Evolutionary conservation across 2,329 filamentous ascomycete genomes (phyloP).

Genomic region (Purpureocillium takamizusanense): DNA sequence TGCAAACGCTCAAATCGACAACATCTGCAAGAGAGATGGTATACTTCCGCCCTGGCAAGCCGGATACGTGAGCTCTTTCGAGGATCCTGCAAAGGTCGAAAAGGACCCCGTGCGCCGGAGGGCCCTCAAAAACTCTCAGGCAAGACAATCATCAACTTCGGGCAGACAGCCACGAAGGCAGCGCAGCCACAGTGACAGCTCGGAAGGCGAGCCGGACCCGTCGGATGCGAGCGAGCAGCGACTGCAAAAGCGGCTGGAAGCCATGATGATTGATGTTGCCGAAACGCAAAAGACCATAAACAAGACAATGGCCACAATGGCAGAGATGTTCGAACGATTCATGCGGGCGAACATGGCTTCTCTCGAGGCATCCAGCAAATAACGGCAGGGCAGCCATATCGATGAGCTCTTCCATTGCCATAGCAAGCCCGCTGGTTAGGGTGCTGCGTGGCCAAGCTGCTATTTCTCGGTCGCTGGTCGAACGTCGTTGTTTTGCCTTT

Average conservation of each 20-base stretch:
- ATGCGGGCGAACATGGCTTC: background rate
- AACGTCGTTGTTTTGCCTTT: too few relatives aligned
- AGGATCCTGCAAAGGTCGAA: background rate
- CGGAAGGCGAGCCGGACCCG: background rate
- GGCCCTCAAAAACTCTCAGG: background rate
- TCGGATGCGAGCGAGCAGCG: background rate
- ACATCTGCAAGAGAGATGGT: background rate
- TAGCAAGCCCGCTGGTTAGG: too few relatives aligned
- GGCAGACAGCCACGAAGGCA: background rate
- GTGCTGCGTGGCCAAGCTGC: too few relatives aligned
- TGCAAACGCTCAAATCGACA: too few relatives aligned
- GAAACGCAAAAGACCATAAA: background rate
- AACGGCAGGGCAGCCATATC: background rate
- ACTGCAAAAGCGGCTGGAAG: background rate
- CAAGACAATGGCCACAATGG: background rate
- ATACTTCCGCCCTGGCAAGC: constrained; percentile 1
- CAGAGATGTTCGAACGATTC: background rate
- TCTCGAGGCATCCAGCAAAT: background rate
- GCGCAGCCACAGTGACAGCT: background rate
- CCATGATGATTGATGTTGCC: background rate
- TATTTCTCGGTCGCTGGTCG: too few relatives aligned
- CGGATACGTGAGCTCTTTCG: background rate
- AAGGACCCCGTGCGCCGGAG: background rate
- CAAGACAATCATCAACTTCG: background rate
- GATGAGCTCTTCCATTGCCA: background rate